A percentile compares a stretch with the other conserved stretches of the same genome.
Conservation (phyloP, 192 early-diverging fungal species). For the Backusella luteola region DNA sequence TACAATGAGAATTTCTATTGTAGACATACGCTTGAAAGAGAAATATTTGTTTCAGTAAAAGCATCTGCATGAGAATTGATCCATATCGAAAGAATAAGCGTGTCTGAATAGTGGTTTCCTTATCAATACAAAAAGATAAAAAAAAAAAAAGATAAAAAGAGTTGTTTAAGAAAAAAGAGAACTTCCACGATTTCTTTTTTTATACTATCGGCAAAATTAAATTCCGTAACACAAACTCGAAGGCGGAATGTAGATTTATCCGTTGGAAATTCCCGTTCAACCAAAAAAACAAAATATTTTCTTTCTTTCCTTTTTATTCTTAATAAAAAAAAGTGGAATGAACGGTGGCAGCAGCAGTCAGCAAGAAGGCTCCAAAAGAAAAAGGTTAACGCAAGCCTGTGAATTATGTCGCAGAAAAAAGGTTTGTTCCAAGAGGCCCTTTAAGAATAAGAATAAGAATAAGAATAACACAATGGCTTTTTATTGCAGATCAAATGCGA, state of each 20-base stretch:
- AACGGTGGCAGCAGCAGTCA: background rate
- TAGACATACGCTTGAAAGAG: no score
- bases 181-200: background rate
- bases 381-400: constrained; percentile 68
- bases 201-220: background rate
- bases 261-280: constrained; percentile 2
- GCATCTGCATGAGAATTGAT: no score
- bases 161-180: background rate
- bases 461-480: constrained; percentile 70
- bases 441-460: background rate
- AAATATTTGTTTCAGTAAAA: no score
- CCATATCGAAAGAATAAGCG: no score
- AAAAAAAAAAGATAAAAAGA: background rate
- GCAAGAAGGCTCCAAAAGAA: constrained; percentile 43
- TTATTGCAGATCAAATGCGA: constrained; percentile 70
- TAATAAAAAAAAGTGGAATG: constrained; percentile 17
- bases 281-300: background rate
- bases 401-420: constrained; percentile 77
- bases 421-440: constrained; percentile 11
- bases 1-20: no score
- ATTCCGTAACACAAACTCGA: background rate
- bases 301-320: background rate
- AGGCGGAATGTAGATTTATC: background rate
- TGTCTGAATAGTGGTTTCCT: no score
- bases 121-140: no score